A percentile compares a stretch with the other conserved stretches of the same genome.
Evolutionary conservation across 2,329 filamentous ascomycete genomes (phyloP).

Genomic region (Talaromyces sp.): DNA sequence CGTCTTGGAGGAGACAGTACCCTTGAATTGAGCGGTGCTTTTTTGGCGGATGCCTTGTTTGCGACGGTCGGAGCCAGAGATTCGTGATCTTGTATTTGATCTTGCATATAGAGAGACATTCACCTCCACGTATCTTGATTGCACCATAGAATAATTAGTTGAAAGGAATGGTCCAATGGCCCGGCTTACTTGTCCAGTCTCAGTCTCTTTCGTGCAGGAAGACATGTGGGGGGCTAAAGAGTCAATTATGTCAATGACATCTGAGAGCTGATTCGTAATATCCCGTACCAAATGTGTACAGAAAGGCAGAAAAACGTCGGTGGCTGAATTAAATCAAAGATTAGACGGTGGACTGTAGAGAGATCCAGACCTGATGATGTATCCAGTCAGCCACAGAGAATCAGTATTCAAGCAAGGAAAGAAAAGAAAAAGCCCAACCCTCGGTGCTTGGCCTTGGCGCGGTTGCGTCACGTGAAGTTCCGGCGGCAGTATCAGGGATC

Average conservation of each 20-base stretch:
- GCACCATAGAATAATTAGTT: no score
- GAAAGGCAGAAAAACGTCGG: background rate
- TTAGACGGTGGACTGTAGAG: background rate
- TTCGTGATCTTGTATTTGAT: no score
- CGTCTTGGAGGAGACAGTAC: background rate
- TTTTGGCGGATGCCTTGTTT: background rate
- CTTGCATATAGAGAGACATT: background rate
- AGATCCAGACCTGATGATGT: background rate
- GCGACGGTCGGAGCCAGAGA: background rate
- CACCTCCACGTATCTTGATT: background rate
- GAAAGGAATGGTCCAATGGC: no score
- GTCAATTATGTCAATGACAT: background rate
- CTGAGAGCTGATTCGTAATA: background rate
- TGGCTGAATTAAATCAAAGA: background rate
- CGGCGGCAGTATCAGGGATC: background rate
- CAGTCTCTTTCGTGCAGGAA: background rate
- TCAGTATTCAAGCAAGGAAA: background rate
- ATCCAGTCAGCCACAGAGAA: no score
- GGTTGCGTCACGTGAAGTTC: constrained; percentile 13
- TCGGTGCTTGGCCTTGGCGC: constrained; percentile 7
- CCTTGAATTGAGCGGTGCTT: background rate
- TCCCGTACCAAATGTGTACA: background rate
- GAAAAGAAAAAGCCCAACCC: background rate
- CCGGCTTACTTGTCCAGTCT: no score
- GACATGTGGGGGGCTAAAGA: background rate